Percentiles rank a stretch among this genome's conserved stretches.
phyloP scores from a whole-genome alignment of 1,284 basidiomycete genomes.

The Tremellales sp. region DNA sequence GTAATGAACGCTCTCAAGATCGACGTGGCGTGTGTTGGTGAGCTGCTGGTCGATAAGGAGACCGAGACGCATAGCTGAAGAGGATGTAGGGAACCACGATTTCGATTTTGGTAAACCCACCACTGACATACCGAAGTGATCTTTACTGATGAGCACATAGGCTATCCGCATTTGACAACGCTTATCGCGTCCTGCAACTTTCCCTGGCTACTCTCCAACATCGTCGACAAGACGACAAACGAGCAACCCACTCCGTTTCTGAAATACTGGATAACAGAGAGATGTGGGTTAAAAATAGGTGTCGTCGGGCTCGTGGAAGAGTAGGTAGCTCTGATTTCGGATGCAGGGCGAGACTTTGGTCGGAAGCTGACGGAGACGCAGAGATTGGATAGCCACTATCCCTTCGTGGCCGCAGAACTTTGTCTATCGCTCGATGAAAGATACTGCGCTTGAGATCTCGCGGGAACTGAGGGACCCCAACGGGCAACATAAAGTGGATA shows the following conservation, averaged over 20 bases:
- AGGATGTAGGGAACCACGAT: slow-evolving; percentile 69
- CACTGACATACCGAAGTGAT: not conserved
- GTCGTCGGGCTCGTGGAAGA: slow-evolving; percentile 78
- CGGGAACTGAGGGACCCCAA: slow-evolving; percentile 65
- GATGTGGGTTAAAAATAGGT: slow-evolving; percentile 66
- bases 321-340: slow-evolving; percentile 45
- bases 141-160: slow-evolving; percentile 45
- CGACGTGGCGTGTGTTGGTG: slow-evolving; percentile 43
- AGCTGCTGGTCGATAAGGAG: slow-evolving; percentile 48
- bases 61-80: slow-evolving; percentile 1
- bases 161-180: slow-evolving; percentile 73
- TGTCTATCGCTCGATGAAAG: slow-evolving; percentile 63
- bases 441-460: slow-evolving; percentile 64
- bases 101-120: slow-evolving; percentile 63
- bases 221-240: slow-evolving; percentile 61
- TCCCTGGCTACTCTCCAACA: slow-evolving; percentile 70
- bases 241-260: slow-evolving; percentile 57
- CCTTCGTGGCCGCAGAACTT: slow-evolving; percentile 74
- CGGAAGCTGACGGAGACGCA: slow-evolving; percentile 21
- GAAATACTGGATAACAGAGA: slow-evolving; percentile 62
- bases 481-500: slow-evolving; percentile 65
- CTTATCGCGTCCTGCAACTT: slow-evolving; percentile 67
- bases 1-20: slow-evolving; percentile 61
- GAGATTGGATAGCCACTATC: slow-evolving; percentile 83
- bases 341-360: not conserved